Percentiles rank a stretch among this genome's conserved stretches.
These are phyloP conservation scores for Fusarium veterinarium DNA, from an alignment of 2,329 filamentous ascomycete genomes.

Conservation along the genomic window DNA sequence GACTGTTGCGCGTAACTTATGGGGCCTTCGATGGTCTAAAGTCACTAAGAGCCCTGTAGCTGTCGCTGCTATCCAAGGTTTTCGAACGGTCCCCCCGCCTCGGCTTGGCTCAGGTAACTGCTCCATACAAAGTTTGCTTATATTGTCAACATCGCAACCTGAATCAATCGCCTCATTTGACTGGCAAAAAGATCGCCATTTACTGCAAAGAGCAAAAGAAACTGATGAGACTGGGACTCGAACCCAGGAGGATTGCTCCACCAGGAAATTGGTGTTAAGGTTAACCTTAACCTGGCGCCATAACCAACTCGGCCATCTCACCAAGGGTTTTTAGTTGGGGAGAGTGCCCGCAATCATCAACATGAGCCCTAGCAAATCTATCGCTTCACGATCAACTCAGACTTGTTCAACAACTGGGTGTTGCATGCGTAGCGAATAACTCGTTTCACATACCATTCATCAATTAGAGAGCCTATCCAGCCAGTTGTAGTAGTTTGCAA, in stretches of 20 bases:
- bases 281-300: slow-evolving; percentile 35
- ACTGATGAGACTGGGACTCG: slow-evolving; percentile 35
- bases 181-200: neutral
- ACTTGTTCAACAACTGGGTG: neutral
- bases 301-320: slow-evolving; percentile 37
- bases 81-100: neutral
- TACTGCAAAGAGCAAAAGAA: neutral
- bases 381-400: neutral
- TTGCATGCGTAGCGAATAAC: neutral
- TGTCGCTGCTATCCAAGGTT: neutral
- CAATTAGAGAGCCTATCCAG: rapidly evolving
- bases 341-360: rapidly evolving
- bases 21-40: neutral
- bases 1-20: neutral
- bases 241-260: slow-evolving; percentile 36
- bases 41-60: neutral
- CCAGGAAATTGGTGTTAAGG: slow-evolving; percentile 34
- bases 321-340: neutral
- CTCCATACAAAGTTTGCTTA: neutral
- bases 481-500: neutral
- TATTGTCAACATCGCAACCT: neutral
- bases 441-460: rapidly evolving
- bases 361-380: rapidly evolving
- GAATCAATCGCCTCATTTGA: neutral
- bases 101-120: neutral